These are phyloP conservation scores for Silene coronaria DNA, from an alignment of 179 eudicot species.

Conservation along the genomic window DNA sequence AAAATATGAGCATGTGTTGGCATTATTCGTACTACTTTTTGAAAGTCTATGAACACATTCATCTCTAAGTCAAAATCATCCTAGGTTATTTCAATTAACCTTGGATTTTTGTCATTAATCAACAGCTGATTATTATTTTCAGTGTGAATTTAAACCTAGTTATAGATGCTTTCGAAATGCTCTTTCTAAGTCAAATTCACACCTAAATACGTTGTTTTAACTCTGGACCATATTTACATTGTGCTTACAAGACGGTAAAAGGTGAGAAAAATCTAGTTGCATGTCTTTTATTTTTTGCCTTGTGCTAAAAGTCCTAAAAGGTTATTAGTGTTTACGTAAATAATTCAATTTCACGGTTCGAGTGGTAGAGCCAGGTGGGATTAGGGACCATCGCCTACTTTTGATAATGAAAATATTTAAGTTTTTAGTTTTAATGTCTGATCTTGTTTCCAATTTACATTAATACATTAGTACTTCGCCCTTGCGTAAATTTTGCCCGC, in stretches of 20 bases:
- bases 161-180: neutral
- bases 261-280: too few species aligned
- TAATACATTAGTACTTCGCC: too few species aligned
- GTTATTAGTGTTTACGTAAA: too few species aligned
- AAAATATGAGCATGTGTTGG: neutral
- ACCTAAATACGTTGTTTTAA: neutral
- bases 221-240: neutral
- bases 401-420: too few species aligned
- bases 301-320: too few species aligned
- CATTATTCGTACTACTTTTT: neutral
- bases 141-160: constrained; percentile 15
- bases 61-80: constrained; percentile 16
- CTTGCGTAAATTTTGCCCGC: too few species aligned
- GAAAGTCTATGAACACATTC: constrained; percentile 18
- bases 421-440: too few species aligned
- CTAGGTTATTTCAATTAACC: constrained; percentile 14
- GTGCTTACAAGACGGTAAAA: neutral
- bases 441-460: too few species aligned
- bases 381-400: too few species aligned
- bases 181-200: constrained; percentile 18
- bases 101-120: constrained; percentile 1
- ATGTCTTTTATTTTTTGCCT: too few species aligned
- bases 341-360: too few species aligned
- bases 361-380: too few species aligned
- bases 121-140: neutral